A percentile compares a stretch with the other conserved stretches of the same genome.
Conservation (phyloP, 2,329 filamentous ascomycete genomes). For the Trichoderma atroviride region DNA sequence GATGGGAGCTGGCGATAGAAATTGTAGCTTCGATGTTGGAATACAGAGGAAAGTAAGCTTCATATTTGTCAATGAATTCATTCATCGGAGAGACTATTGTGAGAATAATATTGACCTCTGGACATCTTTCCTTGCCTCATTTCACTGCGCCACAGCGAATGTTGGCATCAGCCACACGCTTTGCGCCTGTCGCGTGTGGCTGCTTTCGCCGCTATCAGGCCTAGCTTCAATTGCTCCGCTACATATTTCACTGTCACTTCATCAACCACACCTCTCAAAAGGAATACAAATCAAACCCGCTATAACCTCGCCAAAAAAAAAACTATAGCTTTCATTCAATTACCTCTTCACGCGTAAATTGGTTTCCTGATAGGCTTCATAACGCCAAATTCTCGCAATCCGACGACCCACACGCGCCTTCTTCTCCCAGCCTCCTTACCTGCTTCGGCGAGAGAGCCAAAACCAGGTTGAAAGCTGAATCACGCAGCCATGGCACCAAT, state of each 20-base stretch:
- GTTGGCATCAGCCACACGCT: slow-evolving; percentile 5
- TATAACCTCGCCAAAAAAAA: neutral
- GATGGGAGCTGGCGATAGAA: neutral
- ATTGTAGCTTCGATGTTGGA: neutral
- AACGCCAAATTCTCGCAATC: neutral
- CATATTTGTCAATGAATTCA: neutral
- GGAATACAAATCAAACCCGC: neutral
- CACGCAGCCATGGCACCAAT: slow-evolving; percentile 44
- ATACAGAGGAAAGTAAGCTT: neutral
- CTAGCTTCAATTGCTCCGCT: neutral
- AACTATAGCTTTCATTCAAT: neutral
- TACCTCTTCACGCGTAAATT: neutral
- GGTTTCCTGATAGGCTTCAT: neutral
- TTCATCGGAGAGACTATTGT: neutral
- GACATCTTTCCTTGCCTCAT: neutral
- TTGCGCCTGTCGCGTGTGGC: neutral
- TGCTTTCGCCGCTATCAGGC: slow-evolving; percentile 12
- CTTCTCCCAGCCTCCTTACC: neutral
- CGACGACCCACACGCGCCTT: neutral
- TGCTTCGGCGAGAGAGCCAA: neutral
- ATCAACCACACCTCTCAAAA: neutral
- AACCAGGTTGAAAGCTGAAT: neutral
- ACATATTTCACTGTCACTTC: neutral
- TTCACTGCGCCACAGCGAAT: neutral
- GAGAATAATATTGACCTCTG: neutral